These are phyloP conservation scores for Candida germanica DNA, from an alignment of 805 yeast species.

Conservation along the genomic window DNA sequence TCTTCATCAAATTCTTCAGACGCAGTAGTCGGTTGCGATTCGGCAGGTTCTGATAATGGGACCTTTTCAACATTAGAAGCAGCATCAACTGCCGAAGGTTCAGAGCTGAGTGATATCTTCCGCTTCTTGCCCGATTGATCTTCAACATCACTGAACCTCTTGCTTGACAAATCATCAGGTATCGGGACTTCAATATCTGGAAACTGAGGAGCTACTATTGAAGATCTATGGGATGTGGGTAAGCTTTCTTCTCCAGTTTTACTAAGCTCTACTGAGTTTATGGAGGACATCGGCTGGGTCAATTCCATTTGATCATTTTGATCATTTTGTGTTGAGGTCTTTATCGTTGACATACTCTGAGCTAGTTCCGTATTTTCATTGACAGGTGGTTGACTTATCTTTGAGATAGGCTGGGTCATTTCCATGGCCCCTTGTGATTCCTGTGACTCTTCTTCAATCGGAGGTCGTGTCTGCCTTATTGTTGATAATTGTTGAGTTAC, in stretches of 20 bases:
- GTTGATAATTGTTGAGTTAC: slow-evolving; percentile 9
- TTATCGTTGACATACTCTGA: not conserved
- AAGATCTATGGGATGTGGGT: not conserved
- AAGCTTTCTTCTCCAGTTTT: not conserved
- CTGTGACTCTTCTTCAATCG: slow-evolving; percentile 1
- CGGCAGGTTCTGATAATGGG: slow-evolving; percentile 22
- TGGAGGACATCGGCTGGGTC: slow-evolving; percentile 11
- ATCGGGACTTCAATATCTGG: slow-evolving; percentile 14
- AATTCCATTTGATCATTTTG: slow-evolving; percentile 23
- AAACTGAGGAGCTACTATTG: slow-evolving; percentile 9
- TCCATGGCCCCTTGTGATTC: too few relatives aligned
- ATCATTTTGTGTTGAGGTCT: slow-evolving; percentile 2
- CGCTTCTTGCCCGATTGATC: not conserved
- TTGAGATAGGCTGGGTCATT: slow-evolving; percentile 11
- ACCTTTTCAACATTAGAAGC: slow-evolving; percentile 26
- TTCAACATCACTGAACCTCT: slow-evolving; percentile 9
- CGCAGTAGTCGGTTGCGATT: not conserved
- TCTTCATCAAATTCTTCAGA: slow-evolving; percentile 23
- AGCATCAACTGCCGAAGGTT: slow-evolving; percentile 20
- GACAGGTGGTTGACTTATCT: not conserved
- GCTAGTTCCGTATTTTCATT: too few relatives aligned
- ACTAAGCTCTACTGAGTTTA: not conserved
- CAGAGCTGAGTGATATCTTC: slow-evolving; percentile 10
- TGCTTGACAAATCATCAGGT: slow-evolving; percentile 10
- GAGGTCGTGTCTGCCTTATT: not conserved